Percentiles rank a stretch among this genome's conserved stretches.
Conservation (phyloP, 768 basidiomycete species). For the Pleurotus citrinopileatus region DNA sequence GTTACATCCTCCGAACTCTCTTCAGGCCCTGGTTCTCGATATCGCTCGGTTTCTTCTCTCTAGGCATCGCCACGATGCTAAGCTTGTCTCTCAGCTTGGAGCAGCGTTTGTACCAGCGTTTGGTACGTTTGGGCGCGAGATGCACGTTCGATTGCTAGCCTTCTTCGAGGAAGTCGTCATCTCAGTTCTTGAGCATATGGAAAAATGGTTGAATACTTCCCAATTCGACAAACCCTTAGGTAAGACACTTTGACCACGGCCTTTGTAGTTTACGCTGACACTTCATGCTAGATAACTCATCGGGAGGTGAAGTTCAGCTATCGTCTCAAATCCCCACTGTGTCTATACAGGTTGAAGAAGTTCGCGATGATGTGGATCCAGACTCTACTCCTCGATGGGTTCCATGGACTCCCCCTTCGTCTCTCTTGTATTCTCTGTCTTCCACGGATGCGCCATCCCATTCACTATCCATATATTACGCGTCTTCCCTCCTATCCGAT, state of each 20-base stretch:
- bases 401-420: slow-evolving; percentile 22
- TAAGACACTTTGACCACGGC: too few relatives aligned
- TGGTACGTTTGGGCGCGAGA: slow-evolving; percentile 58
- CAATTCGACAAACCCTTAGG: background rate
- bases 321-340: slow-evolving; percentile 40
- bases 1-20: slow-evolving; percentile 65
- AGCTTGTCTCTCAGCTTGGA: slow-evolving; percentile 55
- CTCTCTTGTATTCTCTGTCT: slow-evolving; percentile 23
- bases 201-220: background rate
- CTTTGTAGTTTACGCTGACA: too few relatives aligned
- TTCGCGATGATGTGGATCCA: slow-evolving; percentile 21
- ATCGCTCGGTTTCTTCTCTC: slow-evolving; percentile 66
- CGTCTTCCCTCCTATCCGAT: slow-evolving; percentile 61
- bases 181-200: background rate
- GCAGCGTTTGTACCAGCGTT: slow-evolving; percentile 76
- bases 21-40: slow-evolving; percentile 73
- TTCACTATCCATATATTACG: slow-evolving; percentile 48
- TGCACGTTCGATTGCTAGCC: slow-evolving; percentile 58
- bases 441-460: slow-evolving; percentile 62
- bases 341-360: slow-evolving; percentile 62
- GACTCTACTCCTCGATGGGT: slow-evolving; percentile 20
- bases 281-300: background rate
- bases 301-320: background rate
- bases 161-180: slow-evolving; percentile 70
- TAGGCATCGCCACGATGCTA: slow-evolving; percentile 47